Evolutionary conservation across 2,329 filamentous ascomycete genomes (phyloP), one percentile per base, ranked within the genome.

Genomic region (Colletotrichum lupini): DNA sequence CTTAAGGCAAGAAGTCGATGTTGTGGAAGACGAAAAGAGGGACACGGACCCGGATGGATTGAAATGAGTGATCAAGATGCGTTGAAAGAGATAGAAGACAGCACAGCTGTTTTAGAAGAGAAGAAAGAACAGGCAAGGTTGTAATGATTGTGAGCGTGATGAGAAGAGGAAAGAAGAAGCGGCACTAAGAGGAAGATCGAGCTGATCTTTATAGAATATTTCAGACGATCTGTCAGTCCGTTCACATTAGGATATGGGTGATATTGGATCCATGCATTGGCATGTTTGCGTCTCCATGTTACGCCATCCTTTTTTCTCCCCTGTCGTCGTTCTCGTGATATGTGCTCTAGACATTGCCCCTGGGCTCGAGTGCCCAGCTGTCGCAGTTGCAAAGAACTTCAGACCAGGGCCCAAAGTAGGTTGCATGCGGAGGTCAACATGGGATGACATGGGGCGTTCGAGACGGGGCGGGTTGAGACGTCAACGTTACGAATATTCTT

Each of bases 141-240:
- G 56, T 42, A 74, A 72, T 62, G 68, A 72, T 72, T 72, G 72
- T 74, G 67, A 62, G 67, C 63, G 62, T 72, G 68, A 74, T 72
- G 35, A 68, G 59, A 35, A 68, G 28, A 60, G 66, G 55, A 67
- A 56, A 64, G 52, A 49, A 56, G 37, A 58, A n/a, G 12, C 32
- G 46, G 22, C 6, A 58, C 12, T 14, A 6, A 61, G 61, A 66
- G 56, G 71, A 42, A 52, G 71, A 71, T 66, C 56, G 26, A 71
- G 71, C 55, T 71, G 35, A 69, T 73, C 71, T 73, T 71, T 73
- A 73, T 73, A 73, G 56, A 66, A 28, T 60, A 37, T 42, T 69
- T 62, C 67, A 24, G 60, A 73, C 30, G 56, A 71, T 66, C 61
- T 63, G 35, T 6, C 42, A 49, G 32, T 30, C 65, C 22, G 30